Conservation (phyloP, 2,329 filamentous ascomycete species). For the Botrytis tulipae region DNA sequence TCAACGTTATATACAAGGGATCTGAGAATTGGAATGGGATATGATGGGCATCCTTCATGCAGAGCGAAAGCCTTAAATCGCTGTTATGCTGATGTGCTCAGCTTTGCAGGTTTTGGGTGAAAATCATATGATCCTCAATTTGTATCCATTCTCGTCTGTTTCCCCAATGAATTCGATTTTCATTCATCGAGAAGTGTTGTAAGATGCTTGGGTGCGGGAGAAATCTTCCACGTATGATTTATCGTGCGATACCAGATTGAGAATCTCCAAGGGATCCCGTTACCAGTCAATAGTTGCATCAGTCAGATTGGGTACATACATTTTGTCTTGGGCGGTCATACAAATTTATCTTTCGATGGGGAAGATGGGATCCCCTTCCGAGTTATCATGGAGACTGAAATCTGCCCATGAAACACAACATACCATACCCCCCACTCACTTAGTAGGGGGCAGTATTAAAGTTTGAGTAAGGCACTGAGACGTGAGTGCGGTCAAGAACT, state of each 20-base stretch:
- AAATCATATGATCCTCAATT: slow-evolving; percentile 17
- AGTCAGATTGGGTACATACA: neutral
- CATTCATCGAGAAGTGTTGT: neutral
- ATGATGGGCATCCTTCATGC: slow-evolving; percentile 13
- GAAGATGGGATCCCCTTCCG: neutral
- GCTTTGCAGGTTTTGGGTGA: slow-evolving; percentile 17
- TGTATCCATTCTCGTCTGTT: neutral
- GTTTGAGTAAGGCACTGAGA: slow-evolving; percentile 4
- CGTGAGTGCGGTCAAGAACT: slow-evolving; percentile 19
- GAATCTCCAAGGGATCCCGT: slow-evolving; percentile 18
- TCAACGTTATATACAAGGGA: slow-evolving; percentile 5
- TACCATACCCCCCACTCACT: slow-evolving; percentile 14
- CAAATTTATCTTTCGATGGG: slow-evolving; percentile 5
- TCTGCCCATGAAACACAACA: slow-evolving; percentile 18
- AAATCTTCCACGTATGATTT: slow-evolving; percentile 23
- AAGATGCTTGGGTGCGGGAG: neutral
- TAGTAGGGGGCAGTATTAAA: neutral
- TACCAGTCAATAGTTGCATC: slow-evolving; percentile 4
- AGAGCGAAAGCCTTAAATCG: neutral
- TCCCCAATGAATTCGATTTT: neutral
- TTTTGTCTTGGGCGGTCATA: slow-evolving; percentile 5
- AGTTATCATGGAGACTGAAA: neutral
- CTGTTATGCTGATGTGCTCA: slow-evolving; percentile 19
- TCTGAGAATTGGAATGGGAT: neutral
- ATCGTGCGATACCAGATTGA: slow-evolving; percentile 28